Conservation (phyloP, 108 stramenopile species). For the Cyclostephanos tholiformis region DNA sequence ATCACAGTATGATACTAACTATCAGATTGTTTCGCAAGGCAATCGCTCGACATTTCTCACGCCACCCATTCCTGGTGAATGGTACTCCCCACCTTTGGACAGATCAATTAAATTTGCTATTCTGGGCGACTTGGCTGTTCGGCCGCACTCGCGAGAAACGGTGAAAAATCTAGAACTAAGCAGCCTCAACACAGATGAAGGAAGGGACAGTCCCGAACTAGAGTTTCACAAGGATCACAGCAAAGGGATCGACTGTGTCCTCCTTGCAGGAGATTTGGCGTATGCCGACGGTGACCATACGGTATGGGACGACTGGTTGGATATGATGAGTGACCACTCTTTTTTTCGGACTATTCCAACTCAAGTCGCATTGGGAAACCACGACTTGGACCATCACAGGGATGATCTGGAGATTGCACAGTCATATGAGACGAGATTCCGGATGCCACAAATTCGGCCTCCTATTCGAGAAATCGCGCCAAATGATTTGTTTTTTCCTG, state of each 20-base stretch:
- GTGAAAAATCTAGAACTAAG: conserved; percentile 22
- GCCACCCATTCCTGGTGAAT: conserved; percentile 33
- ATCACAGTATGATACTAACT: not conserved
- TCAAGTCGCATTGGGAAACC: conserved; percentile 79
- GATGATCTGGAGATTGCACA: conserved; percentile 60
- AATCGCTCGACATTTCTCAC: conserved; percentile 25
- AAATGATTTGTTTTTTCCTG: conserved; percentile 49
- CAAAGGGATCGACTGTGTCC: conserved; percentile 52
- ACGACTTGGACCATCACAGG: conserved; percentile 81
- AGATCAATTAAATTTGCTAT: conserved; percentile 46
- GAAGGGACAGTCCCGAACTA: not conserved
- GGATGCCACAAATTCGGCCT: conserved; percentile 76
- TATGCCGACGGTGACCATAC: conserved; percentile 73
- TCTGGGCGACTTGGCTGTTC: conserved; percentile 43
- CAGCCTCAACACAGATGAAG: conserved; percentile 5
- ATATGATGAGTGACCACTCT: conserved; percentile 68
- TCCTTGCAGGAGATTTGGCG: conserved; percentile 81
- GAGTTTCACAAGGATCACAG: conserved; percentile 26
- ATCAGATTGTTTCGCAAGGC: conserved; percentile 23
- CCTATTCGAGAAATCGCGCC: conserved; percentile 51
- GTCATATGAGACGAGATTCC: conserved; percentile 78
- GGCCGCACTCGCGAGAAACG: conserved; percentile 30
- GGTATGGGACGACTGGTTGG: conserved; percentile 86
- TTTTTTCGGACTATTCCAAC: conserved; percentile 62
- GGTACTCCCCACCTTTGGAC: conserved; percentile 32